phyloP scores from a whole-genome alignment of 139 green algal genomes.

The Chloropicon primus region DNA sequence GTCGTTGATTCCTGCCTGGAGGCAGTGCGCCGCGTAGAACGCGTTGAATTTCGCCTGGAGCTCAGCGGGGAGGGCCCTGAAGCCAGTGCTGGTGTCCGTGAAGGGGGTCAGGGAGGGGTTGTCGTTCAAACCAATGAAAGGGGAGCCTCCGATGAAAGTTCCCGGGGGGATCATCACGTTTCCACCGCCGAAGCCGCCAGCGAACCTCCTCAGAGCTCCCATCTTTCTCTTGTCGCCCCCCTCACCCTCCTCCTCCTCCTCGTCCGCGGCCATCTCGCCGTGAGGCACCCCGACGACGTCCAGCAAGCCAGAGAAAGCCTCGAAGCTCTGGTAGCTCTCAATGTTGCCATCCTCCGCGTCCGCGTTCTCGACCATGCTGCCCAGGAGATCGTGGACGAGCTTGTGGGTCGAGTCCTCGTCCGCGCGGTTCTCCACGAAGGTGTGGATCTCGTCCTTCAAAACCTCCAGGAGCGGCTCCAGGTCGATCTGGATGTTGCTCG shows the following conservation, averaged over 20 bases:
- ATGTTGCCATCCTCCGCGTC: not conserved
- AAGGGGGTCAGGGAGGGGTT: not conserved
- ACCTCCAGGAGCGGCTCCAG: not conserved
- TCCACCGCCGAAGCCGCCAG: not conserved
- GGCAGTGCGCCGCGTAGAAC: not conserved
- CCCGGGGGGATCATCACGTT: not conserved
- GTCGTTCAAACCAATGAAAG: not conserved
- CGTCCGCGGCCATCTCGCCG: not conserved
- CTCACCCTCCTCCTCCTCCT: not conserved
- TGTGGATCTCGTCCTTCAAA: not conserved
- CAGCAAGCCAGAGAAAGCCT: not conserved
- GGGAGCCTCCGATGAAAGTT: not conserved
- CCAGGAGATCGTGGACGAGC: not conserved
- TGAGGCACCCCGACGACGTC: not conserved
- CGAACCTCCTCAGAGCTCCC: not conserved
- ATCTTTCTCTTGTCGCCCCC: not conserved
- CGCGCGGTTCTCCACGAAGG: not conserved
- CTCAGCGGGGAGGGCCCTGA: not conserved
- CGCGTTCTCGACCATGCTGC: not conserved
- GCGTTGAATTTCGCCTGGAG: not conserved
- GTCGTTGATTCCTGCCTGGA: not conserved
- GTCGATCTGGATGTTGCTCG: not conserved
- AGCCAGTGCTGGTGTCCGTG: not conserved
- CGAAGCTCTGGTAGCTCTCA: not conserved
- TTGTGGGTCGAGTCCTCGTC: not conserved